Percentiles rank a stretch among this genome's conserved stretches.
Conservation (phyloP, 129 eudicot genomes). For the Centaurea solstitialis region DNA sequence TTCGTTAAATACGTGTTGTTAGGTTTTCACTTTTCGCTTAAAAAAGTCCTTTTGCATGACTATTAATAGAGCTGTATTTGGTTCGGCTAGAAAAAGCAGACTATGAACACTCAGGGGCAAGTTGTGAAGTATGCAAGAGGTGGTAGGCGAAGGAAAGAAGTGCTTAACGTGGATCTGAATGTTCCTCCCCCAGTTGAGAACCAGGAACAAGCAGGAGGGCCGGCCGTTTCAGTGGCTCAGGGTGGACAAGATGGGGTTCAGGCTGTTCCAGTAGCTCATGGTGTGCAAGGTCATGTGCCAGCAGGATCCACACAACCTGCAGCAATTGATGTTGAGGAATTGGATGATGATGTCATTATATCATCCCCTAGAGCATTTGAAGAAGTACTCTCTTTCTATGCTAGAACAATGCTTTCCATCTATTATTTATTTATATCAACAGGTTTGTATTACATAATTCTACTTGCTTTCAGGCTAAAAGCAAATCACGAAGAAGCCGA, state of each 20-base stretch:
- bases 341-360: conserved; percentile 74
- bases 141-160: conserved; percentile 44
- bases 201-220: conserved; percentile 42
- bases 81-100: conserved; percentile 11
- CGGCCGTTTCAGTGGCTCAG: conserved; percentile 24
- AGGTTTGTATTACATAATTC: background rate
- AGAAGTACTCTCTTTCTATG: conserved; percentile 40
- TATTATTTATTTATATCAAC: background rate
- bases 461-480: conserved; percentile 55
- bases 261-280: conserved; percentile 3
- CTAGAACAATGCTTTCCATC: background rate
- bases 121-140: conserved; percentile 40
- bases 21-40: background rate
- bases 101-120: conserved; percentile 56
- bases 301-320: conserved; percentile 40
- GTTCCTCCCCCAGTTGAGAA: conserved; percentile 49
- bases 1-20: background rate
- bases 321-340: conserved; percentile 63
- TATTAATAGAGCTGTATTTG: background rate
- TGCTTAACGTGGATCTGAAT: conserved; percentile 61
- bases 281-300: conserved; percentile 17
- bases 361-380: conserved; percentile 87
- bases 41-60: conserved; percentile 6
- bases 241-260: conserved; percentile 26
- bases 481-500: conserved; percentile 51